phyloP scores from a whole-genome alignment of 306 rosid species.

The Quercus glauca region DNA sequence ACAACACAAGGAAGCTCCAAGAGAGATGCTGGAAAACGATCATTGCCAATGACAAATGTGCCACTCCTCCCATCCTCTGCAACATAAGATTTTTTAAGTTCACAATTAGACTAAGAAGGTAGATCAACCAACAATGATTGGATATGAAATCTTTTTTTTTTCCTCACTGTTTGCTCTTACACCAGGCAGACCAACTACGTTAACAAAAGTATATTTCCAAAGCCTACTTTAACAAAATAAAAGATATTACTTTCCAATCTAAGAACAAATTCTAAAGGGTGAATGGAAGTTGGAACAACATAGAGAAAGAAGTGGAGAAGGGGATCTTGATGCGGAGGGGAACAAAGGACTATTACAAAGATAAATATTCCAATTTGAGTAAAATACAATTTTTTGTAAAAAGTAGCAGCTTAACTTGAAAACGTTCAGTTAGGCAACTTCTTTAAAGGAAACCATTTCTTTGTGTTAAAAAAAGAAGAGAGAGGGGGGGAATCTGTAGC shows the following conservation, averaged over 20 bases:
- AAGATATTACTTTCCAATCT: not conserved
- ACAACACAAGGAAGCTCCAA: slow-evolving; percentile 81
- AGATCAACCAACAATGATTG: not conserved
- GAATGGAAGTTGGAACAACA: not conserved
- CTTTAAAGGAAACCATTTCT: not conserved
- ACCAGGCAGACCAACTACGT: not conserved
- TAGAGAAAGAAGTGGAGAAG: not conserved
- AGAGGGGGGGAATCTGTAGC: not conserved
- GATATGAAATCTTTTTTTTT: not conserved
- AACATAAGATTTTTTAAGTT: slow-evolving; percentile 4
- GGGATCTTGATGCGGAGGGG: not conserved
- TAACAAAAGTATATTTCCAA: not conserved
- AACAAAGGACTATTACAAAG: not conserved
- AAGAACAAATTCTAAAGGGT: not conserved
- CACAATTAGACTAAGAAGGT: not conserved
- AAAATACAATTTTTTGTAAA: not conserved
- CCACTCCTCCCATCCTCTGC: slow-evolving; percentile 68
- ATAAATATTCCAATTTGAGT: not conserved
- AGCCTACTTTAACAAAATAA: not conserved
- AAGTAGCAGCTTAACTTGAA: not conserved
- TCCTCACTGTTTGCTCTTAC: not conserved
- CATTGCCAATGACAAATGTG: slow-evolving; percentile 56
- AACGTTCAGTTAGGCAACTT: not conserved
- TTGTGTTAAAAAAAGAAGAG: not conserved
- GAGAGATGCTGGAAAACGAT: slow-evolving; percentile 73